These are phyloP conservation scores for Claviceps spartinae DNA, from an alignment of 2,329 filamentous ascomycete species.

Conservation along the genomic window DNA sequence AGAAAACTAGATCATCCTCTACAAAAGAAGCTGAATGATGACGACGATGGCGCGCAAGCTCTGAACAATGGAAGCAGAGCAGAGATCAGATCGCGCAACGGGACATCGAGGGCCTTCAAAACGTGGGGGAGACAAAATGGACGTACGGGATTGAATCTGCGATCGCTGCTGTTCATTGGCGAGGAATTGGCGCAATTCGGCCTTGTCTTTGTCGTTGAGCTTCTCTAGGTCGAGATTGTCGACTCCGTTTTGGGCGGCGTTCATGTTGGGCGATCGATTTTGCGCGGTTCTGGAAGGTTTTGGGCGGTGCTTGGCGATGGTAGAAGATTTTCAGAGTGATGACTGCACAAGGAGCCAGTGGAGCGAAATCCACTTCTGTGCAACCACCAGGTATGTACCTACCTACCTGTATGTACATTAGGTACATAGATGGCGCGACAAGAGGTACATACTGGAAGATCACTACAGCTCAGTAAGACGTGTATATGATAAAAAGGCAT, in stretches of 20 bases:
- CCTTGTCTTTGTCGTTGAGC: conserved; percentile 71
- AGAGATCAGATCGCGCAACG: neutral
- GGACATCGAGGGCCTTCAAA: neutral
- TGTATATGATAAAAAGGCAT: too few relatives aligned
- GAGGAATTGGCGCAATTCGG: conserved; percentile 77
- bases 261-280: conserved; percentile 16
- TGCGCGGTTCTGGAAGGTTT: neutral
- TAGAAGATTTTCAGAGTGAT: too few relatives aligned
- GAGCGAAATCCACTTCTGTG: too few relatives aligned
- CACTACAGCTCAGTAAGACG: too few relatives aligned
- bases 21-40: too few relatives aligned
- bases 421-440: too few relatives aligned
- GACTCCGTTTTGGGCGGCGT: conserved; percentile 23
- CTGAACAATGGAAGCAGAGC: neutral
- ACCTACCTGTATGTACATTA: too few relatives aligned
- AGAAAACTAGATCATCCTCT: neutral
- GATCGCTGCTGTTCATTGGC: conserved; percentile 75
- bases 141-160: conserved; percentile 43
- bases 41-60: too few relatives aligned
- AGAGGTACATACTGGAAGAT: too few relatives aligned
- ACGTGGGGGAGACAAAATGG: neutral
- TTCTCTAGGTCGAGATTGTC: conserved; percentile 53
- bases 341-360: too few relatives aligned
- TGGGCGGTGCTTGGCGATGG: neutral
- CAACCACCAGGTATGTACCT: too few relatives aligned